A percentile compares a stretch with the other conserved stretches of the same genome.
Conservation (phyloP, 2,329 filamentous ascomycete genomes). For the Penicillium brevicompactum region DNA sequence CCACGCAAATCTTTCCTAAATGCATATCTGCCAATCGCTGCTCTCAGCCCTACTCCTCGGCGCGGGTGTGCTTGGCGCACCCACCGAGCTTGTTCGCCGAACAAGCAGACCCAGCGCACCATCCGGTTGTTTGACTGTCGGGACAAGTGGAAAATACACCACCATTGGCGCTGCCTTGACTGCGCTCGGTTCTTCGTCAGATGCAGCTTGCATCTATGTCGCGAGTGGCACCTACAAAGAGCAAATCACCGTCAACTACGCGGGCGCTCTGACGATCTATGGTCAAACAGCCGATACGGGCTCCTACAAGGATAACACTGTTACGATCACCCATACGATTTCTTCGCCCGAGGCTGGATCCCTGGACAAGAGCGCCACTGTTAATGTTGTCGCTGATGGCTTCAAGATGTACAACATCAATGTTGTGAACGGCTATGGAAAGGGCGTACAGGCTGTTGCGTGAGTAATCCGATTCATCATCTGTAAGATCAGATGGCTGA, state of each 20-base stretch:
- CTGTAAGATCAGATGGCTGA: neutral
- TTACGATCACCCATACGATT: constrained; percentile 36
- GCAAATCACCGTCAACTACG: constrained; percentile 33
- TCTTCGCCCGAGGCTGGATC: constrained; percentile 33
- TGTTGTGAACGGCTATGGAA: constrained; percentile 37
- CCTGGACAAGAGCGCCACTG: constrained; percentile 34
- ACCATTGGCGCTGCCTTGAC: constrained; percentile 30
- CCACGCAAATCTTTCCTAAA: neutral
- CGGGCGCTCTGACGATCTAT: constrained; percentile 33
- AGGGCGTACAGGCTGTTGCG: constrained; percentile 39
- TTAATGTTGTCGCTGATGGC: constrained; percentile 30
- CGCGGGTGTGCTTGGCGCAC: constrained; percentile 2
- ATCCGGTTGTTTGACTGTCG: constrained; percentile 29
- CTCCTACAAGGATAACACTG: constrained; percentile 34
- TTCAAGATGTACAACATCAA: constrained; percentile 42
- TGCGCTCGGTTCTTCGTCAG: constrained; percentile 25
- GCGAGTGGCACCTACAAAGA: constrained; percentile 36
- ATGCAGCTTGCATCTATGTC: constrained; percentile 36
- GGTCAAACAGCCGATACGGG: constrained; percentile 33
- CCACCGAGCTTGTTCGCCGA: constrained; percentile 11
- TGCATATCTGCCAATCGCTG: constrained; percentile 10
- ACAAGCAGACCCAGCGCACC: constrained; percentile 23
- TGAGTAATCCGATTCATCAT: constrained; percentile 9
- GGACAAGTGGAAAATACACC: constrained; percentile 21
- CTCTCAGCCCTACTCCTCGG: constrained; percentile 13